phyloP scores from a whole-genome alignment of 2,329 filamentous ascomycete species.

The Ceratocystis diversiconidia region DNA sequence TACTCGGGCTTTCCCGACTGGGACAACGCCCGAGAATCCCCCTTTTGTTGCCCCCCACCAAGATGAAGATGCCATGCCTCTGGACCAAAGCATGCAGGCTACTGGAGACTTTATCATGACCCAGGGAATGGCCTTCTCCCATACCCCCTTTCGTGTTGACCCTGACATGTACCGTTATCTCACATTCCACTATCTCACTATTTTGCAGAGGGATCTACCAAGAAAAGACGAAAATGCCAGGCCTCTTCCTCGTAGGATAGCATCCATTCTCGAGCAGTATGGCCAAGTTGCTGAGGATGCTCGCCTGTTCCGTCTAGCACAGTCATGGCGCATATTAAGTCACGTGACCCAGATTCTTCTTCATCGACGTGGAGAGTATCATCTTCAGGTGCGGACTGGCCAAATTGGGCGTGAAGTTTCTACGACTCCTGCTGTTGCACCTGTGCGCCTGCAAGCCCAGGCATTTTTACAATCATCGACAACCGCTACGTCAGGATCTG shows the following conservation, averaged over 20 bases:
- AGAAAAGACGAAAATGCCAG: constrained; percentile 22
- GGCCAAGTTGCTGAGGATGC: constrained; percentile 43
- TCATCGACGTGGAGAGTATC: constrained; percentile 40
- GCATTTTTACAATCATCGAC: not conserved
- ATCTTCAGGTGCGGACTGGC: constrained; percentile 33
- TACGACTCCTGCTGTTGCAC: constrained; percentile 14
- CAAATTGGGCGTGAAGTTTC: constrained; percentile 3
- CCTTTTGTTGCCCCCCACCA: constrained; percentile 26
- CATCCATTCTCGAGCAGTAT: constrained; percentile 40
- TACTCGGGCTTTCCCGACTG: not conserved
- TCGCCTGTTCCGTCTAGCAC: constrained; percentile 44
- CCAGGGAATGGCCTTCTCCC: constrained; percentile 49
- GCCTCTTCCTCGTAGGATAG: constrained; percentile 35
- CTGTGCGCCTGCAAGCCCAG: constrained; percentile 2
- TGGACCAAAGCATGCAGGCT: constrained; percentile 45
- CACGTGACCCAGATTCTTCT: constrained; percentile 43
- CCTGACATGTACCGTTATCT: constrained; percentile 42
- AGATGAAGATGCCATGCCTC: constrained; percentile 33
- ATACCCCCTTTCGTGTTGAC: constrained; percentile 38
- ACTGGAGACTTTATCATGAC: constrained; percentile 44
- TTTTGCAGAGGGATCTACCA: constrained; percentile 37
- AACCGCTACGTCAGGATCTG: not conserved
- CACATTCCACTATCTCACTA: constrained; percentile 41
- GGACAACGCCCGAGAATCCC: not conserved
- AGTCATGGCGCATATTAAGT: constrained; percentile 48